Conservation (phyloP, 2,329 filamentous ascomycete genomes). For the Talaromyces sp. region DNA sequence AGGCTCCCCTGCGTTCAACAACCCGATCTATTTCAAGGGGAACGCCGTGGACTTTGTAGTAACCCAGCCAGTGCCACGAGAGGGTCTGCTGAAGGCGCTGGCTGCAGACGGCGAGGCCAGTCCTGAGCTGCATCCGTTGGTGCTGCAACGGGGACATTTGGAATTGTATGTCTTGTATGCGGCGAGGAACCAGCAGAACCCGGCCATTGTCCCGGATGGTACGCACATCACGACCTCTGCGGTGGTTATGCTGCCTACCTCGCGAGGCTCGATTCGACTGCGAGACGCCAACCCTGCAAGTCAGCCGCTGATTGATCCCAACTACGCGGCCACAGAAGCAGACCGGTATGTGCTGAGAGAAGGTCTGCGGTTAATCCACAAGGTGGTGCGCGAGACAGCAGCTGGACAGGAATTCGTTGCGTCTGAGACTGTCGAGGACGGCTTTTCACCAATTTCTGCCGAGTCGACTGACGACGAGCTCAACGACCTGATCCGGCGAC, state of each 20-base stretch:
- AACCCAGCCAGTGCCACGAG: constrained; percentile 1
- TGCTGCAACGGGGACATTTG: not conserved
- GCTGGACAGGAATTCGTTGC: constrained; percentile 5
- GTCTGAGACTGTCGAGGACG: constrained; percentile 7
- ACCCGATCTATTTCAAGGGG: not conserved
- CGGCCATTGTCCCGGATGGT: not conserved
- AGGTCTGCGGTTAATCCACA: constrained; percentile 6
- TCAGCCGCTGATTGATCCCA: constrained; percentile 9
- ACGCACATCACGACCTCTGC: constrained; percentile 2
- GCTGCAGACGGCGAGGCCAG: not conserved
- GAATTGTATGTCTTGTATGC: constrained; percentile 3
- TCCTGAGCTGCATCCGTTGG: not conserved
- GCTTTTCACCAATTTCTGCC: not conserved
- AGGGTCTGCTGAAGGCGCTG: constrained; percentile 2
- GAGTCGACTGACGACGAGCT: constrained; percentile 5
- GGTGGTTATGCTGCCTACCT: constrained; percentile 1
- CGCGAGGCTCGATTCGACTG: constrained; percentile 2
- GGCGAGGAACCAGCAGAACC: not conserved
- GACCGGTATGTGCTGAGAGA: constrained; percentile 10
- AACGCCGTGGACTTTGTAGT: constrained; percentile 1
- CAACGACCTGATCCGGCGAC: not conserved
- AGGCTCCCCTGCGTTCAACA: constrained; percentile 3
- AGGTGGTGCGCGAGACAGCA: constrained; percentile 5
- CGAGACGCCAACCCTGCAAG: constrained; percentile 3
- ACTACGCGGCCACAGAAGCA: constrained; percentile 13